Conservation (phyloP, 192 early-diverging fungal genomes). For the Backusella morwellensis region DNA sequence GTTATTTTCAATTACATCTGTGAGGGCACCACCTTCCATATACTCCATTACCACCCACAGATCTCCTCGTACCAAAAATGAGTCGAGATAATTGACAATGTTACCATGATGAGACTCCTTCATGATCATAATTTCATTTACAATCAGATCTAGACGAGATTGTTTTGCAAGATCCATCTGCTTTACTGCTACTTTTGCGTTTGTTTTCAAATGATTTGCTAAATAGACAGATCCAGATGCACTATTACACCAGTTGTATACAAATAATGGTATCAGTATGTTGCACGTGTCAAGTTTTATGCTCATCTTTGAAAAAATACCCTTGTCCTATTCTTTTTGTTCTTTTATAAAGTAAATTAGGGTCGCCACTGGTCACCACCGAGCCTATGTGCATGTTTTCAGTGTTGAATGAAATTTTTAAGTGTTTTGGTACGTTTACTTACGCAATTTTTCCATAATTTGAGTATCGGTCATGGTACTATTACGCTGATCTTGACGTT, state of each 20-base stretch:
- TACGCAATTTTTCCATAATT: slow-evolving; percentile 90
- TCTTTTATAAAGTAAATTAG: slow-evolving; percentile 87
- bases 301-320: slow-evolving; percentile 35
- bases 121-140: slow-evolving; percentile 92
- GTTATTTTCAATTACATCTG: slow-evolving; percentile 80
- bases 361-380: slow-evolving; percentile 91
- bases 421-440: slow-evolving; percentile 14
- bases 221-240: slow-evolving; percentile 92
- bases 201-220: slow-evolving; percentile 63
- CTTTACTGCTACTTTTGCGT: slow-evolving; percentile 84
- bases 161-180: slow-evolving; percentile 96
- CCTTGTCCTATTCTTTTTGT: slow-evolving; percentile 97
- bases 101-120: slow-evolving; percentile 77
- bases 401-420: neutral
- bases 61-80: slow-evolving; percentile 75
- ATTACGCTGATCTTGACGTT: slow-evolving; percentile 70
- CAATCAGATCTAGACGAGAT: slow-evolving; percentile 92
- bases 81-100: slow-evolving; percentile 89
- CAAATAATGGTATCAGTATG: neutral
- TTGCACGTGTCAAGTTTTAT: neutral
- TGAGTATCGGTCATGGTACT: slow-evolving; percentile 90
- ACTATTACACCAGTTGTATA: slow-evolving; percentile 35
- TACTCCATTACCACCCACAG: slow-evolving; percentile 93
- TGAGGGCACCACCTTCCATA: slow-evolving; percentile 87
- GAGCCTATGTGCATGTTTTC: slow-evolving; percentile 46